Evolutionary conservation across 164 flowering plant genomes (phyloP), one percentile per base, ranked within the genome.

Genomic region (Aristolochia contorta): DNA sequence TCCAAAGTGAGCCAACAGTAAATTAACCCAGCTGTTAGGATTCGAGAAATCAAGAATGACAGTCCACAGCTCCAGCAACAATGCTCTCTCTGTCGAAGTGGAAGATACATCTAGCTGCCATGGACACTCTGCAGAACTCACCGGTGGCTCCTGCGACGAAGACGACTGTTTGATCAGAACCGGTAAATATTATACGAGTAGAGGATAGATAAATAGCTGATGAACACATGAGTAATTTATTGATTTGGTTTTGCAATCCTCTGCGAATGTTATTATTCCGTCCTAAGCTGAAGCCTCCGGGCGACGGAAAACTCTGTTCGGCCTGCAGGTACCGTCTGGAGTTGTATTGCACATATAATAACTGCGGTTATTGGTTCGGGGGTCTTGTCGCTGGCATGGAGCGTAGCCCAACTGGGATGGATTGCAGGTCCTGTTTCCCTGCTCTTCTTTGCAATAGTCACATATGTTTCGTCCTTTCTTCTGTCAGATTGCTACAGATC

Each of bases 311-410:
- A 3, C 10, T 37, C 7, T 37, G 3, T 47, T 27, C 30, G n/a
- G n/a, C n/a, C n/a, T n/a, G n/a, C 66, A 80, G 88, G 88, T 19
- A 79, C 61, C 33, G 41, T 79, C 18, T 81, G 84, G 84, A 83
- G 79, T 23, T 82, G 84, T 13, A 77, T 84, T 65, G 79, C 87
- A 4, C 87, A 83, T 69, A 83, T 83, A 54, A 75, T 81, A 64
- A 84, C 86, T 0, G 86, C 86, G 0, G 84, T 84, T 61, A 81
- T 84, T 9, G 89, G 89, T 4, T 81, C 86, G 9, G 86, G 89
- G 12, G 89, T 82, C 47, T 65, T 84, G 7, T 81, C 85, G 0
- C 61, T 83, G 45, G 84, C 84, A 3, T 83, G 84, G 84, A 80
- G 82, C 25, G 75, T 77, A 18, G 89, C 81, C 54, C 89, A 84